phyloP scores from a whole-genome alignment of 2,329 filamentous ascomycete genomes.

The Aureobasidium sp. region DNA sequence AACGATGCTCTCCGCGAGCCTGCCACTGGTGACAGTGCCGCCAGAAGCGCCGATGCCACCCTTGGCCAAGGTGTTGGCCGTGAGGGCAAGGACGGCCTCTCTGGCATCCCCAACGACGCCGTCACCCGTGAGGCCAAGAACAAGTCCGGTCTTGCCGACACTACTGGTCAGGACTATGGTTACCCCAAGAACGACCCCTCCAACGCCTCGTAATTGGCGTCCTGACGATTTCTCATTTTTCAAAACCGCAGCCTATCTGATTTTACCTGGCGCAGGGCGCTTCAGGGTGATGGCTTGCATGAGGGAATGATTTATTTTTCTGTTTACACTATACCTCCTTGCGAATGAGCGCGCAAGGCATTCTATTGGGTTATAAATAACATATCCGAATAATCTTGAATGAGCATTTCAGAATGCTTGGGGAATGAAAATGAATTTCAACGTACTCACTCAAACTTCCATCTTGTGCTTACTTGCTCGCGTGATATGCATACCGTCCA shows the following conservation, averaged over 20 bases:
- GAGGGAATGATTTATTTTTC: background rate
- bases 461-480: background rate
- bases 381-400: background rate
- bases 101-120: constrained; percentile 54
- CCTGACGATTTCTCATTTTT: background rate
- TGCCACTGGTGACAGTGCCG: constrained; percentile 48
- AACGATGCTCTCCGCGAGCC: constrained; percentile 41
- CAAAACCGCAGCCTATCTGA: background rate
- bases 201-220: constrained; percentile 13
- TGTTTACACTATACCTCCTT: background rate
- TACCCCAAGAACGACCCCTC: constrained; percentile 37
- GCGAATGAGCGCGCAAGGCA: constrained; percentile 13
- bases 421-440: constrained; percentile 8
- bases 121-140: constrained; percentile 41
- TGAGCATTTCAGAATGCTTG: constrained; percentile 5
- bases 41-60: constrained; percentile 48
- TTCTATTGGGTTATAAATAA: background rate
- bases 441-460: background rate
- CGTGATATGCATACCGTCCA: background rate
- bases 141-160: constrained; percentile 35
- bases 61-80: constrained; percentile 49
- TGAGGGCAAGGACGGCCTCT: constrained; percentile 52
- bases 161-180: constrained; percentile 36
- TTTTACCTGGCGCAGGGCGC: constrained; percentile 8
- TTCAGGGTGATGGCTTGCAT: background rate